Evolutionary conservation across 1,139 yeast species (phyloP).

Genomic region (Hanseniaspora gamundiae): DNA sequence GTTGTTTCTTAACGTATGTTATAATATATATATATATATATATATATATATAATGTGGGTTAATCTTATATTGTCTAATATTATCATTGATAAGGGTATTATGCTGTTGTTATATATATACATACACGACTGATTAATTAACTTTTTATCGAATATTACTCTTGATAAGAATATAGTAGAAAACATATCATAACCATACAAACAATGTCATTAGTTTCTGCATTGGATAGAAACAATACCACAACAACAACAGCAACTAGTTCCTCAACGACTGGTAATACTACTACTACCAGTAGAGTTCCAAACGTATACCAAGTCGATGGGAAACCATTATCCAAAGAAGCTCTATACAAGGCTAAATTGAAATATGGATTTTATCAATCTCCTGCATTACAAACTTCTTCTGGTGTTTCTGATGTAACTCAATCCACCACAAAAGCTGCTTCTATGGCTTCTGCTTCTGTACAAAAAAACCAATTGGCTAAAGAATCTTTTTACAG

Average conservation of each 20-base stretch:
- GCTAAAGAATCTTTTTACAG: background rate
- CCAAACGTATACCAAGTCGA: conserved; percentile 43
- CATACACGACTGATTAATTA: background rate
- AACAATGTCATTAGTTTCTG: conserved; percentile 8
- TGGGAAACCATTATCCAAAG: conserved; percentile 60
- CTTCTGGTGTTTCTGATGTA: conserved; percentile 45
- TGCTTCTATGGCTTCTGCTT: conserved; percentile 57
- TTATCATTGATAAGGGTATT: no score
- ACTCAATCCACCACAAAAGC: conserved; percentile 57
- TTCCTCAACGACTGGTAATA: background rate
- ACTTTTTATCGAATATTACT: no score
- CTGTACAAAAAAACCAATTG: conserved; percentile 52
- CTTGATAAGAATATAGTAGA: no score
- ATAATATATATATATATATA: no score
- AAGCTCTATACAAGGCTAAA: conserved; percentile 69
- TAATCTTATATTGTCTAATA: no score
- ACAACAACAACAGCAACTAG: no score
- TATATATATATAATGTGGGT: no score
- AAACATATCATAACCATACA: no score
- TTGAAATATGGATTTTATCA: conserved; percentile 63
- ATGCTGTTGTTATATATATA: no score
- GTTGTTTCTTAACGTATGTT: no score
- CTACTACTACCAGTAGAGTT: background rate
- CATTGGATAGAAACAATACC: conserved; percentile 6
- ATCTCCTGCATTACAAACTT: conserved; percentile 52